Evolutionary conservation across 1,284 basidiomycete genomes (phyloP).

Genomic region (Trametes polyzona): DNA sequence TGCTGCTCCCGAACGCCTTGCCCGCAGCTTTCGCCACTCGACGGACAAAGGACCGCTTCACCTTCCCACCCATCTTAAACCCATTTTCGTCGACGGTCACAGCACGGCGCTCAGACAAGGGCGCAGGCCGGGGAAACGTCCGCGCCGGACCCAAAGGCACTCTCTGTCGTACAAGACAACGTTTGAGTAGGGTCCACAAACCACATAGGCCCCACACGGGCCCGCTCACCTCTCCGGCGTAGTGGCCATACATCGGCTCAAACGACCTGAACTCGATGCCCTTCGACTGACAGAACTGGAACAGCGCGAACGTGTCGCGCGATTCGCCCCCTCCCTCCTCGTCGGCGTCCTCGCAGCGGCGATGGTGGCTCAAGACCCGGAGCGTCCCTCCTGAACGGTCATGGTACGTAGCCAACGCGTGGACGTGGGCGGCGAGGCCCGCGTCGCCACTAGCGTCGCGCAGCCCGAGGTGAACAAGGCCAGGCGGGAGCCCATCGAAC

Average conservation of each 20-base stretch:
- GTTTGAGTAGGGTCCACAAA: not conserved
- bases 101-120: not conserved
- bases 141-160: not conserved
- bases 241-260: conserved; percentile 14
- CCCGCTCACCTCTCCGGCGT: conserved; percentile 20
- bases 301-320: conserved; percentile 2
- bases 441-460: not conserved
- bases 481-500: conserved; percentile 2
- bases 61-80: not conserved
- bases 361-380: conserved; percentile 11
- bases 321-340: not conserved
- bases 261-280: conserved; percentile 11
- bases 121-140: conserved; percentile 4
- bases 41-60: not conserved
- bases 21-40: conserved; percentile 1
- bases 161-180: not conserved
- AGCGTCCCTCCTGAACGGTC: not conserved
- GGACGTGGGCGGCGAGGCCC: not conserved
- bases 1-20: conserved; percentile 5
- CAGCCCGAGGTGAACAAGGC: conserved; percentile 9
- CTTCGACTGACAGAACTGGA: conserved; percentile 3
- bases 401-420: not conserved
- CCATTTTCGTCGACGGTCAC: not conserved
- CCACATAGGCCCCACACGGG: too few relatives aligned
- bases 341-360: not conserved